Conservation (phyloP, 2,329 filamentous ascomycete species). For the Paracoccidioides brasiliensis region DNA sequence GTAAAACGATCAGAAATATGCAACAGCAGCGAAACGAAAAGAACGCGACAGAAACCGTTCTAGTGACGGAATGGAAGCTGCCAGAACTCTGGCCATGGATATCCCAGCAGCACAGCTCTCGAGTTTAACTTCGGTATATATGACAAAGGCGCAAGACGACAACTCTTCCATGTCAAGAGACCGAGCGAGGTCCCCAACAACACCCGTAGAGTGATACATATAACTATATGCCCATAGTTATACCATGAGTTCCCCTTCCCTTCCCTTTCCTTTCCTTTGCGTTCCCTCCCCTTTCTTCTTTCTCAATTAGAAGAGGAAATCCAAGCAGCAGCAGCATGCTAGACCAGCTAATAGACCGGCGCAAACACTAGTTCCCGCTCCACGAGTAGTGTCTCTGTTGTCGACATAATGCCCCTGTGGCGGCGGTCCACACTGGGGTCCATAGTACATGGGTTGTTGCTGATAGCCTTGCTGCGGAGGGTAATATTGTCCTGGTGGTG, state of each 20-base stretch:
- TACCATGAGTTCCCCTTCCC: background rate
- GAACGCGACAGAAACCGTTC: no score
- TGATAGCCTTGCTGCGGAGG: slow-evolving; percentile 20
- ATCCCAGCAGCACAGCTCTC: no score
- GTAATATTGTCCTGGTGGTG: slow-evolving; percentile 4
- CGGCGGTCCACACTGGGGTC: slow-evolving; percentile 25
- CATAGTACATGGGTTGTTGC: slow-evolving; percentile 25
- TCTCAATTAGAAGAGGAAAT: slow-evolving; percentile 28
- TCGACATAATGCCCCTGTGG: slow-evolving; percentile 27
- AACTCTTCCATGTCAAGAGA: no score
- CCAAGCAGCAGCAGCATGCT: slow-evolving; percentile 39
- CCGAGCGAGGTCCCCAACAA: no score
- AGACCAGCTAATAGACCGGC: slow-evolving; percentile 35
- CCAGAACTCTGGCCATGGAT: no score
- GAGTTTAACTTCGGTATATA: no score
- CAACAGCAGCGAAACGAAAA: no score
- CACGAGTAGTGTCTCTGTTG: slow-evolving; percentile 19
- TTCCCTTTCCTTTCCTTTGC: background rate
- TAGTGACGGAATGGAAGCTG: no score
- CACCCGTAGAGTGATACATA: no score
- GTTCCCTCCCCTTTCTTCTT: background rate
- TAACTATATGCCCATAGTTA: no score
- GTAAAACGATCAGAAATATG: no score
- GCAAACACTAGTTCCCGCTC: slow-evolving; percentile 27
- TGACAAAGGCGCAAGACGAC: no score